Evolutionary conservation across 2,329 filamentous ascomycete genomes (phyloP), one percentile per base, ranked within the genome.

Genomic region (Epichloe hybrida): DNA sequence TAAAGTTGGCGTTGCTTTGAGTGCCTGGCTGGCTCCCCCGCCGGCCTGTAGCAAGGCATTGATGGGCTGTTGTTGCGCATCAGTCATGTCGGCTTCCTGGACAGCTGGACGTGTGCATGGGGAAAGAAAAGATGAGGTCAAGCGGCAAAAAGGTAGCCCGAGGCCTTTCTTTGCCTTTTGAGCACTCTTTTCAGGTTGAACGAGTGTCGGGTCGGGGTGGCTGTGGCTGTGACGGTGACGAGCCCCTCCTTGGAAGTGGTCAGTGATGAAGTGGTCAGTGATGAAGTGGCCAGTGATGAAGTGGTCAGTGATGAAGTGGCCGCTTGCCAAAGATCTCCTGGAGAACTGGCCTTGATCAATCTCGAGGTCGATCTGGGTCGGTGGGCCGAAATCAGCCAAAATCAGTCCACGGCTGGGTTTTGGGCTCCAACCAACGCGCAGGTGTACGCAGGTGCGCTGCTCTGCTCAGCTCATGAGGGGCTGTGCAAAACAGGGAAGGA

Each of bases 11-110:
- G 78, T 63, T 41, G 60, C 62, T 51, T 66, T 69, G 21, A 67
- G 59, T 46, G 68, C 64, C 41, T 68, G 68, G 56, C 68, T 70
- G 34, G 69, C 67, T 41, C 73, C 74, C 54, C 73, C 75, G 51
- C 73, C 74, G 11, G 73, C 73, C 54, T 74, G 71, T 52, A 63
- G 66, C 48, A 65, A 47, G 31, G 69, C 58, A 53, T 59, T 52
- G 52, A 52, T 48, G 27, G 27, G 41, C 52, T 50, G 49, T 8
- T 49, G 36, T 47, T 9, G 36, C 34, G 31, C 15, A 12, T 49
- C 42, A 8, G 49, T 21, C 54, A 51, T 53, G 49, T 7, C 17
- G 20, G 34, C 7, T 40, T 34, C 17, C 3, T 21, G n/a, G 39
- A 31, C 27, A 27, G 40, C 21, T 20, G 12, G 40, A 23, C 15